phyloP scores from a whole-genome alignment of 2,329 filamentous ascomycete genomes.

The Emergomyces pasteurianus region DNA sequence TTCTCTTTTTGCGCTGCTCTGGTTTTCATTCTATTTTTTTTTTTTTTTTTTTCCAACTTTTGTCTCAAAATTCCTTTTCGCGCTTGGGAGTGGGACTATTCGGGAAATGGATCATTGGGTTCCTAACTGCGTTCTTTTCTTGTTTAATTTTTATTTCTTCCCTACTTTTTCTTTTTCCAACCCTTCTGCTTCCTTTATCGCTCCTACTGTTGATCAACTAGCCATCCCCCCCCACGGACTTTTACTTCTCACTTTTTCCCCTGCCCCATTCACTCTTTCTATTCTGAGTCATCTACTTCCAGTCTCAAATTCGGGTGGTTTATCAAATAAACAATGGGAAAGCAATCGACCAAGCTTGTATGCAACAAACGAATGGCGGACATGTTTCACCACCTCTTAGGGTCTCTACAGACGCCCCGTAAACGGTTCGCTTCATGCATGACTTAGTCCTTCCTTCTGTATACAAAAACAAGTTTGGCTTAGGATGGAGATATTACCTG shows the following conservation, averaged over 20 bases:
- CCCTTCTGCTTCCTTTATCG: not conserved
- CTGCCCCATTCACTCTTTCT: not conserved
- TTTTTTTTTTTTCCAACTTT: not conserved
- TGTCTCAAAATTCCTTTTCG: not conserved
- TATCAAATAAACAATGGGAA: not conserved
- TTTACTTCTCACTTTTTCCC: not conserved
- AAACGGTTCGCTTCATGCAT: not conserved
- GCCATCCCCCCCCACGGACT: not conserved
- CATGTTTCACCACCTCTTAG: not conserved
- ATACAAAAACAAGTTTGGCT: not conserved
- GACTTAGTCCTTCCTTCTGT: not conserved
- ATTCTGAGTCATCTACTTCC: not conserved
- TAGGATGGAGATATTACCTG: not conserved
- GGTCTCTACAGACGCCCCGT: no score
- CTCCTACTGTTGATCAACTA: not conserved
- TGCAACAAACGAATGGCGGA: not conserved
- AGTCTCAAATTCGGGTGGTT: not conserved
- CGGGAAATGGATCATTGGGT: constrained; percentile 3
- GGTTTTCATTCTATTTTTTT: constrained; percentile 2
- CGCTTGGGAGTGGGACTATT: not conserved
- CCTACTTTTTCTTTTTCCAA: constrained; percentile 7
- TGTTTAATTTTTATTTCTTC: constrained; percentile 13
- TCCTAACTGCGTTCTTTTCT: not conserved
- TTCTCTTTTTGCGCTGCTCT: constrained; percentile 18
- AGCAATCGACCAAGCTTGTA: not conserved